These are phyloP conservation scores for Phytopythium cucurbitacearum DNA, from an alignment of 352 stramenopile genomes.

Conservation along the genomic window DNA sequence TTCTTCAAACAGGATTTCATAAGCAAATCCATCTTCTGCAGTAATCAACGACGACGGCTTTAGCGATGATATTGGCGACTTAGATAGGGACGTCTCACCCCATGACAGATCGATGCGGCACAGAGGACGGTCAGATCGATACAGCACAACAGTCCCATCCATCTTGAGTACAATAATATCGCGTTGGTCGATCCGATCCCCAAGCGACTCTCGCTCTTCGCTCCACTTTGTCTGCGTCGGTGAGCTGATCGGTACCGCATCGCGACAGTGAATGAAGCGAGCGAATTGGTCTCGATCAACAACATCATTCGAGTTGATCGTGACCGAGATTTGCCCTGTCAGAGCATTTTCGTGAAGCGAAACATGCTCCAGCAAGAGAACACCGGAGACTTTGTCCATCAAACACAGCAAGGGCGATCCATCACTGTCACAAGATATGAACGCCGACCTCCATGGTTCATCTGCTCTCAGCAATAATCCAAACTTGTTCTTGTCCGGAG, in stretches of 20 bases:
- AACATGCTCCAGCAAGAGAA: conserved; percentile 31
- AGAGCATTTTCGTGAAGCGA: conserved; percentile 7
- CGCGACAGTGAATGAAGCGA: conserved; percentile 18
- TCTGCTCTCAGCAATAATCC: no score
- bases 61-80: no score
- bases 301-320: no score
- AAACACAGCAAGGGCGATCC: conserved; percentile 33
- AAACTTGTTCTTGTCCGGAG: no score
- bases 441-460: neutral
- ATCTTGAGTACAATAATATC: conserved; percentile 45
- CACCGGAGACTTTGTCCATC: conserved; percentile 30
- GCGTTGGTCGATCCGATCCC: neutral
- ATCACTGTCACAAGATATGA: conserved; percentile 8
- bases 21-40: conserved; percentile 9
- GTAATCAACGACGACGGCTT: neutral
- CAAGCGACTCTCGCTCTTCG: neutral
- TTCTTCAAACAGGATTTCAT: conserved; percentile 21
- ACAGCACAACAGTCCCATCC: conserved; percentile 22
- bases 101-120: conserved; percentile 17
- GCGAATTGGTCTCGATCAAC: no score
- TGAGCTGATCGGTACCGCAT: conserved; percentile 32
- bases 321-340: no score
- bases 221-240: neutral
- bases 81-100: neutral
- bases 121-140: conserved; percentile 25